phyloP scores from a whole-genome alignment of 306 rosid species.

The Dalbergia cochinchinensis region DNA sequence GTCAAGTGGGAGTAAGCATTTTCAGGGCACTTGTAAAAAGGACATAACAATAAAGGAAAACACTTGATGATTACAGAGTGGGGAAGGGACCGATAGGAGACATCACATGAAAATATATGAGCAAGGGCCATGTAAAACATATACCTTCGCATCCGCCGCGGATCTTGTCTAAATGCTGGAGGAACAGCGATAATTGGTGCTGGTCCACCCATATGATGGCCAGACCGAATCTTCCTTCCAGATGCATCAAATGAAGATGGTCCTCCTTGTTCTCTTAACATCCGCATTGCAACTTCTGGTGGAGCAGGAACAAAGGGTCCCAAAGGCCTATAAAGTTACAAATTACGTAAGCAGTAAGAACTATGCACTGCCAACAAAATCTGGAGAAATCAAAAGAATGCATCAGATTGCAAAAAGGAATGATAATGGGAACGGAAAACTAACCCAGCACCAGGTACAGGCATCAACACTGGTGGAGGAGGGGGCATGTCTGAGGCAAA shows the following conservation, averaged over 20 bases:
- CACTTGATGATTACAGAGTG: neutral
- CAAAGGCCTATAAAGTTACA: conserved; percentile 74
- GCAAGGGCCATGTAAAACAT: conserved; percentile 24
- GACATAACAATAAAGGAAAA: conserved; percentile 19
- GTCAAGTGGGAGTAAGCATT: neutral
- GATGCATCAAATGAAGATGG: conserved; percentile 83
- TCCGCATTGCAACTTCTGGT: conserved; percentile 99
- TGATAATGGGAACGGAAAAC: conserved; percentile 37
- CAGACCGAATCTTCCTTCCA: conserved; percentile 78
- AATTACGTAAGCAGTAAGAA: conserved; percentile 31
- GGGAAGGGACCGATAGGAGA: neutral
- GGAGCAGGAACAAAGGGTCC: conserved; percentile 99
- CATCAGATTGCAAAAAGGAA: conserved; percentile 21
- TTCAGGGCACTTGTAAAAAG: conserved; percentile 14
- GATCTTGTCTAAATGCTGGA: conserved; percentile 86
- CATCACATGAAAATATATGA: neutral
- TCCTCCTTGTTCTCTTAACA: conserved; percentile 97
- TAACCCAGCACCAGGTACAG: conserved; percentile 99
- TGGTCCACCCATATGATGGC: conserved; percentile 81
- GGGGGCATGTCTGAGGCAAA: conserved; percentile 83
- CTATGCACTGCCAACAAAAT: neutral
- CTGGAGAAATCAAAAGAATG: neutral
- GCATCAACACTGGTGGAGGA: conserved; percentile 96
- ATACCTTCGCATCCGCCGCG: conserved; percentile 93
- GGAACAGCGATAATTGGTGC: conserved; percentile 84